Base-by-base conservation (phyloP, 495 filamentous ascomycete genomes). In the Rusavskia elegans region DNA sequence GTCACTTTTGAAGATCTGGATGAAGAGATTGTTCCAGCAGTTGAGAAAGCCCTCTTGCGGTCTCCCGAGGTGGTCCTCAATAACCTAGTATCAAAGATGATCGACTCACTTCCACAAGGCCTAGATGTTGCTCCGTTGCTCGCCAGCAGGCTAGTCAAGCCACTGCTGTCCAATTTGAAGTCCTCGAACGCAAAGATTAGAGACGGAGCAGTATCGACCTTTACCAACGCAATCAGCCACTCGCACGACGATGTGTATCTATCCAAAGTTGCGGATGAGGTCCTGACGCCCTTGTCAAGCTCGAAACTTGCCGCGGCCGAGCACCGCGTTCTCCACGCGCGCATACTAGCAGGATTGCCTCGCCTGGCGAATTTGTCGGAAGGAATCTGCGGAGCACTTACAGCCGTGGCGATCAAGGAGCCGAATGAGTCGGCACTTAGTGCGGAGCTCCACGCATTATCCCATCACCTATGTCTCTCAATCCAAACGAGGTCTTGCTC, bases 41-140 rank as follows among this genome's bases (percentile, higher is more conserved):
- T 97, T 5, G 92, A 98, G 57, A 93, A 93, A 64, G 82, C 84
- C 1, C 77, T 98, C 38, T 65, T 98, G 39, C 76, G 92, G 64
- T 81, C 92, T 17, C 92, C 92, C 0, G 92, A 98, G 63, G 82
- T 97, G 35, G 81, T 94, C 13, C 70, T 96, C 25, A 78, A 80
- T 55, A 83, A 84, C 53, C 66, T 97, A 35, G 68, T 95, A 36
- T 72, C 80, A 14, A 74, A 80, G 3, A 67, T 96, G 32, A 71
- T 92, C 55, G 63, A 70, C 5, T 73, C 85, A 20, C 68, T 97
- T 23, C 78, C 89, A 1, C 62, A 68, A 32, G 68, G 69, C 0
- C 70, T 95, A 52, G 90, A 96, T 59, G 72, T 95, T 2, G 87
- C 89, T 10, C 76, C 80, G 42, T 63, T 85, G 9, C 68, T 95